Percentiles rank a stretch among this genome's conserved stretches.
These are phyloP conservation scores for Hymenotorrendiella dingleyae DNA, from an alignment of 2,329 filamentous ascomycete species.

Conservation along the genomic window DNA sequence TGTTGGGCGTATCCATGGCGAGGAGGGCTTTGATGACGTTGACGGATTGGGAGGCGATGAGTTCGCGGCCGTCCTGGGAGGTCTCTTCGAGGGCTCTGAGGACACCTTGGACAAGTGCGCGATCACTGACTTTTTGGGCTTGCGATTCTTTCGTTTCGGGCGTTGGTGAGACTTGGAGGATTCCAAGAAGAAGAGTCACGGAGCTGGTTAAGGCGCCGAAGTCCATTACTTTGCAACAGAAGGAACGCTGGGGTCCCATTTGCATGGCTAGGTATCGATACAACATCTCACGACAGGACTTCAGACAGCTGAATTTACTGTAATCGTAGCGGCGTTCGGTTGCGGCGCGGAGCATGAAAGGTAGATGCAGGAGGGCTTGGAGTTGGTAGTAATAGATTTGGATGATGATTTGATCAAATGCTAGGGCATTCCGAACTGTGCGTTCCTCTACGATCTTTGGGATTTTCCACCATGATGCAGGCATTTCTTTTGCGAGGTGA, in stretches of 20 bases:
- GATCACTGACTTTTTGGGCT: constrained; percentile 19
- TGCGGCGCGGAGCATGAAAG: constrained; percentile 29
- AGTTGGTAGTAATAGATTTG: constrained; percentile 29
- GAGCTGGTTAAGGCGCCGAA: constrained; percentile 27
- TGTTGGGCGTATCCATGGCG: constrained; percentile 17
- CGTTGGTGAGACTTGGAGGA: constrained; percentile 16
- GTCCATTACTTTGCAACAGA: constrained; percentile 28
- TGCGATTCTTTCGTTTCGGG: constrained; percentile 11
- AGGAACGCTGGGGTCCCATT: constrained; percentile 12
- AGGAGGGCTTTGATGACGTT: constrained; percentile 27
- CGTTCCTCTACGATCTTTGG: constrained; percentile 15
- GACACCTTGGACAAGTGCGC: constrained; percentile 19
- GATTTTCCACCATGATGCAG: constrained; percentile 26
- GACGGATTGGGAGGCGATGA: constrained; percentile 24
- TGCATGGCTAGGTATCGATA: constrained; percentile 23
- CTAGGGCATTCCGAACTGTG: constrained; percentile 3
- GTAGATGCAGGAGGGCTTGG: constrained; percentile 25
- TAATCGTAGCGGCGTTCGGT: constrained; percentile 29
- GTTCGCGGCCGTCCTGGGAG: constrained; percentile 12
- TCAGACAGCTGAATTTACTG: constrained; percentile 28
- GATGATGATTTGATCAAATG: constrained; percentile 23
- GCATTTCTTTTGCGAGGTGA: constrained; percentile 21
- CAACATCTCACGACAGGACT: constrained; percentile 25
- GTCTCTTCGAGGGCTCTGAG: constrained; percentile 20
- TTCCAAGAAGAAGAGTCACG: constrained; percentile 25